phyloP scores from a whole-genome alignment of 805 yeast genomes.

The Starmerella cellae region DNA sequence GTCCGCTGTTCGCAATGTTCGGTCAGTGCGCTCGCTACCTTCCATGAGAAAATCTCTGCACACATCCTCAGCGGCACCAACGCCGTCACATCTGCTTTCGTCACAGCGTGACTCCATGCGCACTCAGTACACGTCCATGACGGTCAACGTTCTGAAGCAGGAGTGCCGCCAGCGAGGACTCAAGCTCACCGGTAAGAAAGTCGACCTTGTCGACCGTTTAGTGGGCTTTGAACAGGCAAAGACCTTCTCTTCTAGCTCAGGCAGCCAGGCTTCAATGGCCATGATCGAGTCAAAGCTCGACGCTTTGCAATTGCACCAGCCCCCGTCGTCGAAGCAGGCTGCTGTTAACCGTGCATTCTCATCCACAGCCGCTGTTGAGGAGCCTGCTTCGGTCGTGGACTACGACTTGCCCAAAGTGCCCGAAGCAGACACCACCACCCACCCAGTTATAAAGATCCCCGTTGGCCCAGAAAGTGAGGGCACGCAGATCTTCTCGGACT shows the following conservation, averaged over 20 bases:
- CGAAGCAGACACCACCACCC: slow-evolving; percentile 25
- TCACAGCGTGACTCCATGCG: slow-evolving; percentile 13
- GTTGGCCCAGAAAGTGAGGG: slow-evolving; percentile 22
- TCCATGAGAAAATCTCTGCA: slow-evolving; percentile 20
- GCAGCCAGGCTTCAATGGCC: neutral
- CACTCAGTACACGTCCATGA: slow-evolving; percentile 31
- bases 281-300: slow-evolving; percentile 1
- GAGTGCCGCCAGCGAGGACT: slow-evolving; percentile 51
- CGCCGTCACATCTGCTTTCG: slow-evolving; percentile 25
- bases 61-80: slow-evolving; percentile 23
- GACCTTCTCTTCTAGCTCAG: slow-evolving; percentile 12
- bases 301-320: neutral
- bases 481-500: slow-evolving; percentile 6
- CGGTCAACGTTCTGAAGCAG: slow-evolving; percentile 40
- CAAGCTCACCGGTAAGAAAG: slow-evolving; percentile 48
- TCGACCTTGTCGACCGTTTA: slow-evolving; percentile 37
- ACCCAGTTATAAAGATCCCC: slow-evolving; percentile 23
- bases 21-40: slow-evolving; percentile 22
- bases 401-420: slow-evolving; percentile 15
- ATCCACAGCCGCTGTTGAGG: slow-evolving; percentile 6
- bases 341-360: slow-evolving; percentile 5
- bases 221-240: slow-evolving; percentile 20
- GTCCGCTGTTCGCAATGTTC: slow-evolving; percentile 12
- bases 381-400: slow-evolving; percentile 3
- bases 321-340: neutral